Conservation (phyloP, 1,284 basidiomycete species). For the Fistulinella cinereoalba region DNA sequence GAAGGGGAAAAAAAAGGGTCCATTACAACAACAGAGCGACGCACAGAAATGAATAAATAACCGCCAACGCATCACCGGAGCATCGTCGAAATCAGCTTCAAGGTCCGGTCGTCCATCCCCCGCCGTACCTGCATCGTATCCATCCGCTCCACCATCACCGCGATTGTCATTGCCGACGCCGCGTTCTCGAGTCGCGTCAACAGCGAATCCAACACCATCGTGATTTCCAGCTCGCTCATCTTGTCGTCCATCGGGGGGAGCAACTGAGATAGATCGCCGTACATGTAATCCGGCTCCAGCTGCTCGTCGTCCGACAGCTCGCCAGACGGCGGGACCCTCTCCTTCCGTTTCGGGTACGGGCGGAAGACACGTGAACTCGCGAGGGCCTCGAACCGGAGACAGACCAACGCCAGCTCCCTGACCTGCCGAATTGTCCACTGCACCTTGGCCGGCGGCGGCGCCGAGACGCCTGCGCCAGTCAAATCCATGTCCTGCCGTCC, state of each 20-base stretch:
- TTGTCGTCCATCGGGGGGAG: conserved; percentile 73
- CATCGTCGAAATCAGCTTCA: conserved; percentile 38
- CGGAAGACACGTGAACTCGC: conserved; percentile 66
- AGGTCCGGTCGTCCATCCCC: conserved; percentile 47
- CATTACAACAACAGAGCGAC: not conserved
- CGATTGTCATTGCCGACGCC: conserved; percentile 54
- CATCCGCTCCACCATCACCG: conserved; percentile 25
- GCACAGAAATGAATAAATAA: conserved; percentile 1
- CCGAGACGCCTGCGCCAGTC: conserved; percentile 33
- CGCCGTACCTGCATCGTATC: conserved; percentile 31
- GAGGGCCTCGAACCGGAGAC: conserved; percentile 82
- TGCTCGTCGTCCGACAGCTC: conserved; percentile 37
- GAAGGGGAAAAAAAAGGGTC: not conserved
- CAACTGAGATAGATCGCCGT: conserved; percentile 63
- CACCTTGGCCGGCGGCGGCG: conserved; percentile 12
- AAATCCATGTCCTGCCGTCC: conserved; percentile 70
- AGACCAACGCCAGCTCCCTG: conserved; percentile 71
- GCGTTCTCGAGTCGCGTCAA: conserved; percentile 80
- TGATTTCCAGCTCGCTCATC: conserved; percentile 74
- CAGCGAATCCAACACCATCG: conserved; percentile 72
- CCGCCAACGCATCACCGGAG: conserved; percentile 10
- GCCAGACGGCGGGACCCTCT: conserved; percentile 33
- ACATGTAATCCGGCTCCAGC: conserved; percentile 40
- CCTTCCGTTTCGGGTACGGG: conserved; percentile 44
- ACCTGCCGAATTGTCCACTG: conserved; percentile 69